Evolutionary conservation across 2,329 filamentous ascomycete species (phyloP).

Genomic region (Blastomyces silverae): DNA sequence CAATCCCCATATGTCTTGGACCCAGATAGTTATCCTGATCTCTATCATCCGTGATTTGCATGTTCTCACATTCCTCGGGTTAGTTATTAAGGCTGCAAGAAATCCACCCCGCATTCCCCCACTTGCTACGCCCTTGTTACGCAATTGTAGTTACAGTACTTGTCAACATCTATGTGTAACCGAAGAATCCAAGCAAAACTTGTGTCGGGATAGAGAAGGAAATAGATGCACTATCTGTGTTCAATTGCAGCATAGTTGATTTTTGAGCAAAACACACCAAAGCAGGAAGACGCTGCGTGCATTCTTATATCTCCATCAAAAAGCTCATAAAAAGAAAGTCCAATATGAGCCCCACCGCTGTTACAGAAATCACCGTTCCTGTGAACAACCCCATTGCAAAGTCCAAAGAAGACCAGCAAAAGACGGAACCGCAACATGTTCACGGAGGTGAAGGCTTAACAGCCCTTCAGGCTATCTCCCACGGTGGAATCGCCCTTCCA

Average conservation of each 20-base stretch:
- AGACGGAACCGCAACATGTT: slow-evolving; percentile 22
- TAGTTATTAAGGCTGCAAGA: background rate
- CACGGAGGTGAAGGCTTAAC: slow-evolving; percentile 25
- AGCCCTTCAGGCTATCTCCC: slow-evolving; percentile 25
- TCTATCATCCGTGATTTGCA: background rate
- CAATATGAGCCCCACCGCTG: slow-evolving; percentile 16
- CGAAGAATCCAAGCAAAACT: background rate
- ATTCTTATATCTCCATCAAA: background rate
- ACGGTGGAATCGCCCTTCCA: slow-evolving; percentile 21
- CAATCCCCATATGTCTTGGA: too few species aligned
- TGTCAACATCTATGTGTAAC: background rate
- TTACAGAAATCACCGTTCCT: slow-evolving; percentile 15
- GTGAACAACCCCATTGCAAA: slow-evolving; percentile 4
- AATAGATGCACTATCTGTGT: background rate
- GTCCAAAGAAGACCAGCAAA: slow-evolving; percentile 16
- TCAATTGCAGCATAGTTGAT: background rate
- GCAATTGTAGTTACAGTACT: background rate
- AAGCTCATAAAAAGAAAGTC: background rate
- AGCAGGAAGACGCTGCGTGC: background rate
- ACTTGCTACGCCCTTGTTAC: background rate
- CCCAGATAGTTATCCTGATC: background rate
- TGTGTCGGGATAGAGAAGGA: background rate
- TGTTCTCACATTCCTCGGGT: background rate
- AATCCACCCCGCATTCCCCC: background rate
- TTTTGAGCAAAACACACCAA: background rate